These are phyloP conservation scores for Solanum sparsipilum DNA, from an alignment of 257 asterid genomes.

Conservation along the genomic window DNA sequence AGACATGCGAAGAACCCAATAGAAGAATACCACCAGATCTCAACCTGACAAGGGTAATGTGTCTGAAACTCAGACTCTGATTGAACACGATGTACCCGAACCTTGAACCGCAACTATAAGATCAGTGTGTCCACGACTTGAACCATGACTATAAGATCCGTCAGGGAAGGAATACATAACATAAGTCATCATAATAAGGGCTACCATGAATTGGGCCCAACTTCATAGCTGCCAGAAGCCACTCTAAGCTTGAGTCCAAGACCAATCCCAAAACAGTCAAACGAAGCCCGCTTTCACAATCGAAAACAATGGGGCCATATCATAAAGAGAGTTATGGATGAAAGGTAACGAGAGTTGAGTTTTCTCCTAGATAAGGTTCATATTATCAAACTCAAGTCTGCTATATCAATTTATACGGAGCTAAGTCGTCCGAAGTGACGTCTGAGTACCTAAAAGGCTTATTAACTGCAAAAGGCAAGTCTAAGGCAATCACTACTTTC, in stretches of 20 bases:
- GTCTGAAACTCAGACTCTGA: neutral
- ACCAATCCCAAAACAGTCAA: neutral
- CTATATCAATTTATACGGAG: no score
- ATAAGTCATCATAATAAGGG: neutral
- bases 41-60: neutral
- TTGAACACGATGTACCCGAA: neutral
- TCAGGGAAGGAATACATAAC: neutral
- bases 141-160: no score
- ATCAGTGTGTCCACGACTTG: no score
- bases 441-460: neutral
- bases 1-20: neutral
- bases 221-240: neutral
- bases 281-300: neutral
- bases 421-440: neutral
- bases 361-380: neutral
- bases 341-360: neutral
- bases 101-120: neutral
- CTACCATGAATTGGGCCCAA: neutral
- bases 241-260: neutral
- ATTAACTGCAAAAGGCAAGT: neutral
- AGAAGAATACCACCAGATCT: neutral
- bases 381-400: neutral
- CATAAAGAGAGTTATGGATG: neutral
- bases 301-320: neutral
- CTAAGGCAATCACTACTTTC: neutral